Evolutionary conservation across 768 basidiomycete species (phyloP), one percentile per base, ranked within the genome.

Genomic region (Mrakia blollopis): DNA sequence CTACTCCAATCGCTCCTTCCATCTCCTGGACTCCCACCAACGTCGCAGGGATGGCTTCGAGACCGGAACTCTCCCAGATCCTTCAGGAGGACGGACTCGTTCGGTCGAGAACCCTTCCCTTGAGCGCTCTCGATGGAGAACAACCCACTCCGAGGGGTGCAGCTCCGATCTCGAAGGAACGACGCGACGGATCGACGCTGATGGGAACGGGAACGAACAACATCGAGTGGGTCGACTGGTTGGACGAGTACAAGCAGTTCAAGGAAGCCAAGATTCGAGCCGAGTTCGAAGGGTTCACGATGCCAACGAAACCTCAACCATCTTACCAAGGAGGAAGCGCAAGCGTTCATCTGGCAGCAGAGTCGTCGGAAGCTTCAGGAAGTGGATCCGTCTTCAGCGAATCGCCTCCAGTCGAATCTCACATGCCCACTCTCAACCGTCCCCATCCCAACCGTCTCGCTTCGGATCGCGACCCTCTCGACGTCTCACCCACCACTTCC

Each of bases 141-240:
- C 18, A 54, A 30, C 61, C 62, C 5, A 57, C 67, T 13, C 23
- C 30, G 8, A 30, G 13, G 14, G 3, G 21, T 16, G 41, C n/a
- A 6, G 30, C 54, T 37, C 60, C 37, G 35, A 52, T 39, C 1
- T 13, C 61, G 10, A 67, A 57, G 25, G 57, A 57, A 16, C 57
- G 57, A 16, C 25, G 72, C 10, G 54, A 54, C 25, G 47, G 72
- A 37, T 72, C 72, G 30, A 11, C 72, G 18, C 7, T 62, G 25
- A n/a, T 65, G 50, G 63, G 69, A 39, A 60, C 72, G 73, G 57
- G 67, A 21, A 37, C 63, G 35, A 54, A 73, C n/a, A 80, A 82
- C 28, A 83, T 85, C 74, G 85, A 85, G 75, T 86, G 85, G 85
- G 84, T 86, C 37, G 85, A 86, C 37, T 86, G 85, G 85, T 79